Base-by-base conservation (phyloP, 768 basidiomycete species). In the Pisolithus albus region DNA sequence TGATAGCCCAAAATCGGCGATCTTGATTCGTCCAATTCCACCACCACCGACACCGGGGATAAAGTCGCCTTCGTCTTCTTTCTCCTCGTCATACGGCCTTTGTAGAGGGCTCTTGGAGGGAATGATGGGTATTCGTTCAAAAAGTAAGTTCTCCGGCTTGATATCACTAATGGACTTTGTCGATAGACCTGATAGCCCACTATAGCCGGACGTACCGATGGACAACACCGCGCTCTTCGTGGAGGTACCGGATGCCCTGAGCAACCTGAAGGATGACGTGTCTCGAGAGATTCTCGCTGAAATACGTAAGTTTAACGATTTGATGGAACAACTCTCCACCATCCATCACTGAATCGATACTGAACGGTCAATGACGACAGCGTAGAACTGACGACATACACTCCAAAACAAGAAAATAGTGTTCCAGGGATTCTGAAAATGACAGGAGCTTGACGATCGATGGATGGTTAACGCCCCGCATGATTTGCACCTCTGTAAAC, bases 311-410 rank as follows among this genome's bases (percentile, higher is more conserved):
- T 67, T 96, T 98, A 70, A 99, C 96, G 64, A 97, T 97, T 66
- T 96, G 94, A 65, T 97, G 93, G 75, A 99, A 99, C 2, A 99
- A 76, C 68, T 99, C 96, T 54, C 96, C 96, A 52, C 96, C 96
- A 65, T 88, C 89, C 92, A 97, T 89, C 43, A 98, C 91, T 95
- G 55, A 44, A 49, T 36, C 49, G 49, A 49, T 11, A 21, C 40
- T 34, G 43, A 54, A 45, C n/a, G 62, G 55, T 49, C 47, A 44
- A 49, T 43, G 30, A 6, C 8, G 24, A 39, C 18, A 26, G 19
- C 39, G 19, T 5, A 1, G 46, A 48, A 32, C 56, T 42, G n/a
- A 28, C 18, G 32, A 77, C 87, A 61, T 68, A 87, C 90, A 75
- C 70, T 99, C 96, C 52, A 99, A 75, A 16, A 98, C 81, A 15